These are phyloP conservation scores for Tylopilus rubrobrunneus DNA, from an alignment of 768 basidiomycete genomes.

Conservation along the genomic window DNA sequence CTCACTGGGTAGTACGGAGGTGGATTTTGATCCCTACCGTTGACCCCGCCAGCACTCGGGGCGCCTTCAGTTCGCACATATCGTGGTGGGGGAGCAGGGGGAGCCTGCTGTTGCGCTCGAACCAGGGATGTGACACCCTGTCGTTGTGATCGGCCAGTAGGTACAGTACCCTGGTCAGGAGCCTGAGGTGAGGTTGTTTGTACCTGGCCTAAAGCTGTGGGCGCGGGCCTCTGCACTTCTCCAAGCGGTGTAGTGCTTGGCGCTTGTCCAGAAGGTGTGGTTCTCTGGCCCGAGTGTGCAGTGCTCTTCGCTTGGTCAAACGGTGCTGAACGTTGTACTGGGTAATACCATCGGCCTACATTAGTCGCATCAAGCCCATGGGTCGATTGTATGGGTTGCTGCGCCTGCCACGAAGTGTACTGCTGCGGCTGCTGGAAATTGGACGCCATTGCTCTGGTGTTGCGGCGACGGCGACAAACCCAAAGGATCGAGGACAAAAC, in stretches of 20 bases:
- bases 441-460: background rate
- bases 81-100: constrained; percentile 1
- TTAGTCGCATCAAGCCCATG: background rate
- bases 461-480: constrained; percentile 9
- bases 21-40: constrained; percentile 11
- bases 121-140: background rate
- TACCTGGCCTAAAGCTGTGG: background rate
- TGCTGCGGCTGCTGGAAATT: constrained; percentile 1
- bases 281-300: background rate
- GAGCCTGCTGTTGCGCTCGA: background rate
- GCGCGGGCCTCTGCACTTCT: background rate
- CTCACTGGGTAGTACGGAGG: constrained; percentile 28
- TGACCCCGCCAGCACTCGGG: background rate
- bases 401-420: constrained; percentile 10
- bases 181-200: background rate
- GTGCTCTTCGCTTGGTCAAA: constrained; percentile 1
- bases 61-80: background rate
- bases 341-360: constrained; percentile 5
- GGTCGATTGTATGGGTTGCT: background rate
- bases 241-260: background rate
- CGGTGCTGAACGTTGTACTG: background rate
- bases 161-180: background rate
- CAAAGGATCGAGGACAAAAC: constrained; percentile 1
- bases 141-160: background rate
- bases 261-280: background rate